These are phyloP conservation scores for Lipomyces spencermartinsiae DNA, from an alignment of 805 yeast species.

Conservation along the genomic window DNA sequence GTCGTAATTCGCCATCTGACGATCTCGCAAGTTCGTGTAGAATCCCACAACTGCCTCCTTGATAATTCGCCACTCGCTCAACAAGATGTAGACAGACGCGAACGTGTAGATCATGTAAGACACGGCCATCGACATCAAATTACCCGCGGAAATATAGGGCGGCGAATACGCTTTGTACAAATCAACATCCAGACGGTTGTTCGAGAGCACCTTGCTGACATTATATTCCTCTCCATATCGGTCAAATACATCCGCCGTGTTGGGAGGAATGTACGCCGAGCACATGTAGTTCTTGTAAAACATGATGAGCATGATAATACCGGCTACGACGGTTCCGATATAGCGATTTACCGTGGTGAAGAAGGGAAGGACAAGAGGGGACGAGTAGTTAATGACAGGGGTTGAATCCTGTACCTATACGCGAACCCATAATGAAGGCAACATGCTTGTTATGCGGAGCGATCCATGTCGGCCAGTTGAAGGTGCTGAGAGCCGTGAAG, in stretches of 20 bases:
- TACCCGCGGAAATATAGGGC: conserved; percentile 60
- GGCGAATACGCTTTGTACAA: conserved; percentile 68
- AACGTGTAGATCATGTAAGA: conserved; percentile 59
- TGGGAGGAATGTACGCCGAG: conserved; percentile 51
- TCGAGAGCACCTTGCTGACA: conserved; percentile 53
- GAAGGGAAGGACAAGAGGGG: conserved; percentile 48
- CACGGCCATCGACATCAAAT: conserved; percentile 59
- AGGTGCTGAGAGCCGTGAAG: conserved; percentile 64
- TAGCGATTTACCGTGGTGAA: conserved; percentile 52
- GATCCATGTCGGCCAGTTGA: conserved; percentile 70
- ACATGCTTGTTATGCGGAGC: conserved; percentile 60
- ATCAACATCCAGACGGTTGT: conserved; percentile 52
- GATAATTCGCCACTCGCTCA: conserved; percentile 47
- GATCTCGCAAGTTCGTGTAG: conserved; percentile 8
- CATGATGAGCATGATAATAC: conserved; percentile 58
- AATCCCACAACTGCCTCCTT: conserved; percentile 22
- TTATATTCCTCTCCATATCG: conserved; percentile 49
- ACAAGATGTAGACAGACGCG: conserved; percentile 55
- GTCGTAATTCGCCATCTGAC: conserved; percentile 14
- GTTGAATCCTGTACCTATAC: conserved; percentile 67
- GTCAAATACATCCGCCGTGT: conserved; percentile 53
- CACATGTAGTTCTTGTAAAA: conserved; percentile 58
- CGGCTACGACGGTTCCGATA: conserved; percentile 54
- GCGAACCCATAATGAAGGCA: conserved; percentile 70
- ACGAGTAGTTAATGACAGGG: conserved; percentile 56